phyloP scores from a whole-genome alignment of 2,329 filamentous ascomycete genomes.

The Cercospora berteroae region DNA sequence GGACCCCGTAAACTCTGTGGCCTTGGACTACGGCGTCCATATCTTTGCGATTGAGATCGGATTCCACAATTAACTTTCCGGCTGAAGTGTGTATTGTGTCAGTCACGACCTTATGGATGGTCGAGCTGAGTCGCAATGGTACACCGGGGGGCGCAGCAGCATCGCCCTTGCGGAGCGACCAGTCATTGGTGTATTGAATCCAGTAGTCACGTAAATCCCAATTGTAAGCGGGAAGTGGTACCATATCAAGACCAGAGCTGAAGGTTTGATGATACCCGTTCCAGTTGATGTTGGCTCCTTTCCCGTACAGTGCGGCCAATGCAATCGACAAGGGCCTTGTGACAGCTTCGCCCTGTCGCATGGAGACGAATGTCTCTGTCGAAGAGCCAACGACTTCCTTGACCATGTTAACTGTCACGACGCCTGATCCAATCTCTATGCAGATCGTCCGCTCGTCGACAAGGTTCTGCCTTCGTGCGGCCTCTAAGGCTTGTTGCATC shows the following conservation, averaged over 20 bases:
- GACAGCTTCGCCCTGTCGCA: background rate
- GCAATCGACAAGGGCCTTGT: background rate
- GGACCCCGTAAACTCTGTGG: background rate
- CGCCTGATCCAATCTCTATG: background rate
- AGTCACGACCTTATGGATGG: background rate
- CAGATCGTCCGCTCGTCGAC: background rate
- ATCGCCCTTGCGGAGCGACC: background rate
- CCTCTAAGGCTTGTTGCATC: background rate
- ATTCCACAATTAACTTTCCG: background rate
- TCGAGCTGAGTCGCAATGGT: background rate
- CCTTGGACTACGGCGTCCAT: background rate
- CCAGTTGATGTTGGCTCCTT: background rate
- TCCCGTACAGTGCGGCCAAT: background rate
- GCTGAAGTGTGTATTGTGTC: background rate
- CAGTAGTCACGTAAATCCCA: background rate
- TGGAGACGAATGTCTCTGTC: background rate
- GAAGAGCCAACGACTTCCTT: background rate
- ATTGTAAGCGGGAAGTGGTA: background rate
- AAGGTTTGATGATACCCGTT: background rate
- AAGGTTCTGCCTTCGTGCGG: background rate
- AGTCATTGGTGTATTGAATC: background rate
- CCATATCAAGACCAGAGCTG: background rate
- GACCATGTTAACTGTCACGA: background rate
- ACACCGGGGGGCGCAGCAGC: background rate
- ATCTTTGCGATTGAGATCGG: background rate